Percentiles rank a stretch among this genome's conserved stretches.
phyloP scores from a whole-genome alignment of 2,329 filamentous ascomycete genomes.

The Pseudogymnoascus sp. region DNA sequence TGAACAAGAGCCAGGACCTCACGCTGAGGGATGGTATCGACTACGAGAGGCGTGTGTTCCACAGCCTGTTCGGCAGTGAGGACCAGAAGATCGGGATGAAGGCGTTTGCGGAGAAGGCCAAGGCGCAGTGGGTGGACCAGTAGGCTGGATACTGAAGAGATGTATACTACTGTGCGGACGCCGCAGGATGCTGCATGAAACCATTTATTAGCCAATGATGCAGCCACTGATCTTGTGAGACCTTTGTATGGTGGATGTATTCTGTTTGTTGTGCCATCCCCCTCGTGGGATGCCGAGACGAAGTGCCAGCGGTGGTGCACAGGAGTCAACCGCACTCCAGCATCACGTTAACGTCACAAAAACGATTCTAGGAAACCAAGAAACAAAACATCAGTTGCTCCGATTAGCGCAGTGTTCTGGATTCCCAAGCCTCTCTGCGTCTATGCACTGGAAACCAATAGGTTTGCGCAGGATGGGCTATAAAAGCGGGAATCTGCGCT shows the following conservation, averaged over 20 bases:
- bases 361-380: too few relatives aligned
- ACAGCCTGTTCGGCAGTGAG: conserved; percentile 83
- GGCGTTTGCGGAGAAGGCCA: conserved; percentile 92
- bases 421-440: too few relatives aligned
- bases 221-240: background rate
- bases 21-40: conserved; percentile 84
- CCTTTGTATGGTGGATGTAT: background rate
- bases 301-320: too few relatives aligned
- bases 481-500: background rate
- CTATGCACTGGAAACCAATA: too few relatives aligned
- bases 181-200: background rate
- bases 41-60: conserved; percentile 89
- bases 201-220: background rate
- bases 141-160: conserved; percentile 32
- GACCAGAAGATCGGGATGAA: conserved; percentile 98
- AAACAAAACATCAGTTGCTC: too few relatives aligned
- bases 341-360: too few relatives aligned
- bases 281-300: background rate
- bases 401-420: too few relatives aligned
- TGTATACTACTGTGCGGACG: background rate
- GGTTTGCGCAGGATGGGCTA: background rate
- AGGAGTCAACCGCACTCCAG: too few relatives aligned
- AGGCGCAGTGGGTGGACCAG: conserved; percentile 81
- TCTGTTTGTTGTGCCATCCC: background rate
- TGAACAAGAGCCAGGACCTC: conserved; percentile 96